Percentiles rank a stretch among this genome's conserved stretches.
These are phyloP conservation scores for Blastobotrys terrestris DNA, from an alignment of 805 yeast genomes.

Conservation along the genomic window DNA sequence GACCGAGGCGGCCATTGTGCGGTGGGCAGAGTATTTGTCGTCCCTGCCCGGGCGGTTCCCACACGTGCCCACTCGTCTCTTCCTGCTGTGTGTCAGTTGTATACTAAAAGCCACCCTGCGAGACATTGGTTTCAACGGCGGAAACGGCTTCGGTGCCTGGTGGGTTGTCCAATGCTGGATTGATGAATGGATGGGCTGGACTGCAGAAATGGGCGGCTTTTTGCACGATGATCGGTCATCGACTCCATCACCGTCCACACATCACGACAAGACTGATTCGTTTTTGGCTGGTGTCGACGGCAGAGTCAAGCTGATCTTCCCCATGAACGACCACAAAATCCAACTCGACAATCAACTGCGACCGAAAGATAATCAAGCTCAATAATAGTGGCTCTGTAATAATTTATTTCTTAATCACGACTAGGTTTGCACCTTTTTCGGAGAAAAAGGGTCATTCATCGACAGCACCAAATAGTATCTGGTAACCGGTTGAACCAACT, in stretches of 20 bases:
- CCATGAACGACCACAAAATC: not conserved
- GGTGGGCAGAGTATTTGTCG: conserved; percentile 36
- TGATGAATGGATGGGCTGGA: conserved; percentile 64
- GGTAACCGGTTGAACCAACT: too few relatives aligned
- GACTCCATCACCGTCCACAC: not conserved
- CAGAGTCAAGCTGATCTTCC: not conserved
- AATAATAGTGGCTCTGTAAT: too few relatives aligned
- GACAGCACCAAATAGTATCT: too few relatives aligned
- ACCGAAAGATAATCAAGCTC: not conserved
- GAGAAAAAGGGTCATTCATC: too few relatives aligned
- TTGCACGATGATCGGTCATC: conserved; percentile 12
- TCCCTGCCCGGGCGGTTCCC: conserved; percentile 43
- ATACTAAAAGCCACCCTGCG: conserved; percentile 53
- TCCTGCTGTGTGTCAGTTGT: conserved; percentile 47
- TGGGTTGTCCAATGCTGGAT: conserved; percentile 73
- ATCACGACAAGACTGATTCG: not conserved
- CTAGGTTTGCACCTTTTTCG: too few relatives aligned
- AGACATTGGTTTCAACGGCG: conserved; percentile 54
- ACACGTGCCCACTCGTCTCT: conserved; percentile 48
- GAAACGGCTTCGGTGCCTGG: conserved; percentile 64
- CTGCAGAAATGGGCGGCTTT: conserved; percentile 44
- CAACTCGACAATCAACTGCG: not conserved
- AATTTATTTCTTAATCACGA: too few relatives aligned
- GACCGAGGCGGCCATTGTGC: conserved; percentile 19
- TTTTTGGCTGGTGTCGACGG: conserved; percentile 2